Evolutionary conservation across 352 stramenopile genomes (phyloP).

Genomic region (Phytopythium delawarense): DNA sequence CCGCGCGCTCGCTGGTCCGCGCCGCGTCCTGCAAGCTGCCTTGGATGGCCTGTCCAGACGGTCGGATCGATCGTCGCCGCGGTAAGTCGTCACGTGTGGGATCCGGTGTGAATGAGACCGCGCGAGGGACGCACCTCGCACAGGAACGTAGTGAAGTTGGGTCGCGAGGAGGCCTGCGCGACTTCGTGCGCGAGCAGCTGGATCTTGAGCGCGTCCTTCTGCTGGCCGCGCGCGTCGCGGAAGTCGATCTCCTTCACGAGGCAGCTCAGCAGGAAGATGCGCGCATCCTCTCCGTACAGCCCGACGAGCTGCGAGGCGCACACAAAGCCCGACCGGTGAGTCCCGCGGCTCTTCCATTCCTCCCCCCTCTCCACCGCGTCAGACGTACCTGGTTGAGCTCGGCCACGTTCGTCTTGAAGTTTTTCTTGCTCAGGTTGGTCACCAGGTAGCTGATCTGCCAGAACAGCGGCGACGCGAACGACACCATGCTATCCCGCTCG

Average conservation of each 20-base stretch:
- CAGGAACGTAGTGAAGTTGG: slow-evolving; percentile 90
- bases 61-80: not conserved
- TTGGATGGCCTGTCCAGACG: slow-evolving; percentile 50
- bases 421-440: slow-evolving; percentile 92
- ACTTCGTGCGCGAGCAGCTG: slow-evolving; percentile 89
- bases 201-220: slow-evolving; percentile 88
- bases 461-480: slow-evolving; percentile 90
- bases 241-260: slow-evolving; percentile 91
- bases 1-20: slow-evolving; percentile 25
- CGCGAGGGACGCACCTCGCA: slow-evolving; percentile 42
- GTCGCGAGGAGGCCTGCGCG: slow-evolving; percentile 79
- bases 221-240: slow-evolving; percentile 71
- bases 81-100: not conserved
- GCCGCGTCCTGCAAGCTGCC: slow-evolving; percentile 40
- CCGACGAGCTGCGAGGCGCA: slow-evolving; percentile 66
- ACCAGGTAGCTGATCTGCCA: slow-evolving; percentile 94
- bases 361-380: too few relatives aligned
- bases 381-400: slow-evolving; percentile 87
- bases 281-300: slow-evolving; percentile 89
- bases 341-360: not conserved
- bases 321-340: slow-evolving; percentile 5
- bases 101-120: not conserved
- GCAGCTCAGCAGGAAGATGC: slow-evolving; percentile 89
- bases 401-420: slow-evolving; percentile 91
- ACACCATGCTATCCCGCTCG: slow-evolving; percentile 51